Base-by-base conservation (phyloP, 108 stramenopile species). In the Chaetoceros muelleri region DNA sequence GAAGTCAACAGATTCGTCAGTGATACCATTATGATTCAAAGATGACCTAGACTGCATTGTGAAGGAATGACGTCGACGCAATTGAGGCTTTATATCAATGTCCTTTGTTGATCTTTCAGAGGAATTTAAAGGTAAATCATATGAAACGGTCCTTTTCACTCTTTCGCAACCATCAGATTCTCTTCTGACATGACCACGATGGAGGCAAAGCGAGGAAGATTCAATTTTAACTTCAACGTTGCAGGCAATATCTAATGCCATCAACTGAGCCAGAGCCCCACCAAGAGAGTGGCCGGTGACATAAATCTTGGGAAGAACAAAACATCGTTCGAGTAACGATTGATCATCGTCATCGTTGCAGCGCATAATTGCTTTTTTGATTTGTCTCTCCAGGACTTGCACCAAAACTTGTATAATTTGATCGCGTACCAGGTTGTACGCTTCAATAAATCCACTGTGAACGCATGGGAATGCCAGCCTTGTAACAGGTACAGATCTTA, bases 291-390 rank as follows among this genome's bases (percentile, higher is more conserved):
- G 88, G 20, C 88, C 88, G 13, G 82, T 84, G 18, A 79, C 60
- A 48, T 85, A 90, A 7, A 85, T 80, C 53, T 90, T 90, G 1
- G 88, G 88, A 8, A 85, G 61, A 20, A 74, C 74, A n/a, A 88
- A 46, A 31, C 81, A 76, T 48, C 48, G 62, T 5, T 34, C 44
- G 28, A 28, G 17, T 19, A 31, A n/a, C n/a, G n/a, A n/a, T 18
- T 18, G 3, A 54, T 3, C 26, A 7, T 72, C 64, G 0, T 61
- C 45, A 44, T 67, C 47, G 51, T 27, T 28, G 51, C 49, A 44
- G 28, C 58, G 31, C 22, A 53, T 51, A 31, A 80, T 52, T 20
- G 76, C 55, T 28, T 80, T 80, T 30, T 74, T 74, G 28, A 87
- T 54, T 65, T 87, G 86, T 2, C 86, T 67, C 53, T 84, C 74